phyloP scores from a whole-genome alignment of 2,329 filamentous ascomycete genomes.

The Hymenoscyphus albidus region DNA sequence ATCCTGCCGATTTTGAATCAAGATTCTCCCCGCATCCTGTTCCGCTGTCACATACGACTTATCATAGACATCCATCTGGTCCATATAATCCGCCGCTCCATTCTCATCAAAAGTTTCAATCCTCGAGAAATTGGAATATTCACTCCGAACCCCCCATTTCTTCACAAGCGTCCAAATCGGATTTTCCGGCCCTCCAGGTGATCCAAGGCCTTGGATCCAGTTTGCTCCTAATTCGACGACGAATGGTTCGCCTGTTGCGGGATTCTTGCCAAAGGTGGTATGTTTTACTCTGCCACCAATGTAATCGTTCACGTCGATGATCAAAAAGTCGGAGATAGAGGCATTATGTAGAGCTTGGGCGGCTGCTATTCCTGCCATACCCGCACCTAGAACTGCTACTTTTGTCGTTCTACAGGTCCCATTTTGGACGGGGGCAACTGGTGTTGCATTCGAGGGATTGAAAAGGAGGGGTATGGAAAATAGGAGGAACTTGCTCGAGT shows the following conservation, averaged over 20 bases:
- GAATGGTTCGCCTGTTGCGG: slow-evolving; percentile 40
- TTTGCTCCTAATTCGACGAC: slow-evolving; percentile 64
- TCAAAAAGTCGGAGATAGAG: slow-evolving; percentile 60
- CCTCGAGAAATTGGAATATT: slow-evolving; percentile 54
- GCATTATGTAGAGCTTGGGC: slow-evolving; percentile 60
- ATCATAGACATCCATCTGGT: slow-evolving; percentile 49
- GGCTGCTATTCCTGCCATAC: slow-evolving; percentile 60
- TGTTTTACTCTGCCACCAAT: slow-evolving; percentile 62
- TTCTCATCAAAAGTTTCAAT: slow-evolving; percentile 58
- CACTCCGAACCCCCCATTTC: slow-evolving; percentile 54
- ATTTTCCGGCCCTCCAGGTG: slow-evolving; percentile 46
- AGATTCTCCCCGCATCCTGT: slow-evolving; percentile 52
- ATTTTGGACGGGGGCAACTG: slow-evolving; percentile 7
- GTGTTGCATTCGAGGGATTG: background rate
- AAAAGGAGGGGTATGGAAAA: slow-evolving; percentile 10
- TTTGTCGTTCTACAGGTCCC: slow-evolving; percentile 34
- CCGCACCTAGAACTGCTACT: slow-evolving; percentile 50
- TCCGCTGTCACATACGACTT: slow-evolving; percentile 44
- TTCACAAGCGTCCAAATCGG: slow-evolving; percentile 61
- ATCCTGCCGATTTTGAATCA: slow-evolving; percentile 59
- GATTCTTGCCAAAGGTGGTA: slow-evolving; percentile 38
- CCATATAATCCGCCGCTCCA: slow-evolving; percentile 48
- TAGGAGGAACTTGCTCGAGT: background rate
- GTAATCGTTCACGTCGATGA: slow-evolving; percentile 59
- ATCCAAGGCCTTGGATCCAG: slow-evolving; percentile 49